phyloP scores from a whole-genome alignment of 140 eudicot species.

The Erigeron philadelphicus region DNA sequence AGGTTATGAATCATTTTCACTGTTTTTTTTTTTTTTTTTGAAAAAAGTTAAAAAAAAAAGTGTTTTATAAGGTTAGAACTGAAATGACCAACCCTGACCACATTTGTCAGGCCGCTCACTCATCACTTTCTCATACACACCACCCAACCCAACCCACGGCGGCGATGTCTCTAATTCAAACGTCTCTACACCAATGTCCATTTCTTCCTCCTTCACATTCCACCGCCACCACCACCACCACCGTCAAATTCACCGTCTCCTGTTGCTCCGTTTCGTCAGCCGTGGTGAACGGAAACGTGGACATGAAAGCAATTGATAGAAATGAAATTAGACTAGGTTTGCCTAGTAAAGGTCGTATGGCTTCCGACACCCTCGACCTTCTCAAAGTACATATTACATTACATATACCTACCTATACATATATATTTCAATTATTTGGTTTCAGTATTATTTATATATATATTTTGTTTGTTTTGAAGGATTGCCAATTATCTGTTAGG shows the following conservation, averaged over 20 bases:
- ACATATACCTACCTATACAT: too few species aligned
- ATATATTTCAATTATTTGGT: background rate
- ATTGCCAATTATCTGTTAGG: conserved; percentile 85
- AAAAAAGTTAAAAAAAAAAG: too few species aligned
- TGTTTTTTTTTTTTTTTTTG: too few species aligned
- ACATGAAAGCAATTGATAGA: conserved; percentile 32
- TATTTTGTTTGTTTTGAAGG: conserved; percentile 32
- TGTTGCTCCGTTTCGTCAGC: conserved; percentile 49
- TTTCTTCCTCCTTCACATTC: conserved; percentile 23
- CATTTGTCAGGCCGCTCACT: too few species aligned
- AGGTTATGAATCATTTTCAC: too few species aligned
- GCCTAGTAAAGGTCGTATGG: conserved; percentile 98
- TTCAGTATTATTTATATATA: background rate
- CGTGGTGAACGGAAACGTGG: conserved; percentile 41
- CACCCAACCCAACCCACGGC: background rate
- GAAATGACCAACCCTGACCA: too few species aligned
- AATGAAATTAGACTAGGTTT: conserved; percentile 69
- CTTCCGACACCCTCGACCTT: conserved; percentile 72
- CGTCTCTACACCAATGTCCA: conserved; percentile 36
- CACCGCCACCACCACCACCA: background rate
- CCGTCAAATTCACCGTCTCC: conserved; percentile 45
- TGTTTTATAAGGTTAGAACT: too few species aligned
- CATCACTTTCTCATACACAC: too few species aligned
- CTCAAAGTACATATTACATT: conserved; percentile 46
- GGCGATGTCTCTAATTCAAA: conserved; percentile 43